Evolutionary conservation across 345 rosid genomes (phyloP).

Genomic region (Euphorbia peplus): DNA sequence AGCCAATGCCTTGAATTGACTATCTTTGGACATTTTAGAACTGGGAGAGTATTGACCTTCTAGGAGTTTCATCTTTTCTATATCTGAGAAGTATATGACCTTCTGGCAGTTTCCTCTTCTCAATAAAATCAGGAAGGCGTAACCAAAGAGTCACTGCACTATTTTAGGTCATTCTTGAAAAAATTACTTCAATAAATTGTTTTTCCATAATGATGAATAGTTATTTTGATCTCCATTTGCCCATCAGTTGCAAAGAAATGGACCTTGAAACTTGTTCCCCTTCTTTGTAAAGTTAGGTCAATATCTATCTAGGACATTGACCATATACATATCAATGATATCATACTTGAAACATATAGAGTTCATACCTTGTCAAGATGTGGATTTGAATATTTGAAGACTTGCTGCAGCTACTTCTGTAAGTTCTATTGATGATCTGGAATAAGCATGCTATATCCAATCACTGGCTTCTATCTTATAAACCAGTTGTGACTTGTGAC

Average conservation of each 20-base stretch:
- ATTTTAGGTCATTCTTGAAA: not conserved
- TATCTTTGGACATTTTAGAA: not conserved
- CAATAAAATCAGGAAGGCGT: not conserved
- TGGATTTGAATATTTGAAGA: not conserved
- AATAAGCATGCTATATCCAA: not conserved
- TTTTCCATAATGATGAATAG: not conserved
- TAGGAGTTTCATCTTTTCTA: not conserved
- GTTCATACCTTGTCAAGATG: not conserved
- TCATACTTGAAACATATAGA: not conserved
- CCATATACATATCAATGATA: too few species aligned
- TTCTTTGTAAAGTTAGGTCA: not conserved
- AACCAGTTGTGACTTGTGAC: not conserved
- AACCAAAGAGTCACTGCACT: not conserved
- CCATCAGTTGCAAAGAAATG: not conserved
- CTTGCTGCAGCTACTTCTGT: not conserved
- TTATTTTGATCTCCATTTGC: not conserved
- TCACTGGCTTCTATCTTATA: not conserved
- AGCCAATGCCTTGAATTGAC: not conserved
- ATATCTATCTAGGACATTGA: not conserved
- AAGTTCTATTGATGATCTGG: not conserved
- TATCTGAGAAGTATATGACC: too few species aligned
- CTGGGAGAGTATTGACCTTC: not conserved
- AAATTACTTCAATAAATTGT: not conserved
- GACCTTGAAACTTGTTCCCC: not conserved
- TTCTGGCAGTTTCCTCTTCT: not conserved